These are phyloP conservation scores for Boletus semigastroideus DNA, from an alignment of 1,284 basidiomycete genomes.

Conservation along the genomic window DNA sequence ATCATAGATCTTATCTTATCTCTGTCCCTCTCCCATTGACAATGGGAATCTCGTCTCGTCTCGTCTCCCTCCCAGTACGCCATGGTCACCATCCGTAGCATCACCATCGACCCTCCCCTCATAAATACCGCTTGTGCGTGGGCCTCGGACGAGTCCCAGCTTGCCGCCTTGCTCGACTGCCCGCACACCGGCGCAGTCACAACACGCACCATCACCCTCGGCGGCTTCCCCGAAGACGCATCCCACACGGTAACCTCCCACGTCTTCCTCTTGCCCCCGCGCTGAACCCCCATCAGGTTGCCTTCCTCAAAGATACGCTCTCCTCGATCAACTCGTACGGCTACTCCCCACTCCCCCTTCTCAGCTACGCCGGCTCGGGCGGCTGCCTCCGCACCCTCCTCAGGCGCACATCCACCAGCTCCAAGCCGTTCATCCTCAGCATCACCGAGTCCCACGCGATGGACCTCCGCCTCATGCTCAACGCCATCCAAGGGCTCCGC, in stretches of 20 bases:
- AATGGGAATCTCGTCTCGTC: not conserved
- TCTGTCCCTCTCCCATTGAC: not conserved
- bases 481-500: constrained; percentile 58
- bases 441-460: constrained; percentile 59
- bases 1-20: constrained; percentile 15
- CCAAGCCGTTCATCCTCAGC: constrained; percentile 75
- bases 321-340: constrained; percentile 78
- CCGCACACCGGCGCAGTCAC: constrained; percentile 73
- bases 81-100: constrained; percentile 40
- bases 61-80: not conserved
- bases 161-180: constrained; percentile 61
- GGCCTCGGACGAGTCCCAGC: constrained; percentile 66
- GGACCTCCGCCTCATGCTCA: constrained; percentile 55
- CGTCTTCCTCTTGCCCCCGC: not conserved
- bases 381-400: constrained; percentile 60
- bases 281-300: constrained; percentile 47
- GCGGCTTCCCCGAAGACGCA: constrained; percentile 64
- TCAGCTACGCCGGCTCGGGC: constrained; percentile 47
- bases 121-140: constrained; percentile 78
- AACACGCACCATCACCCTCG: constrained; percentile 68
- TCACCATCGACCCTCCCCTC: constrained; percentile 54
- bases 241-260: constrained; percentile 51
- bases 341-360: constrained; percentile 73
- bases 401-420: constrained; percentile 22
- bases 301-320: constrained; percentile 46